Evolutionary conservation across 2,329 filamentous ascomycete species (phyloP).

Genomic region (Claviceps citrina): DNA sequence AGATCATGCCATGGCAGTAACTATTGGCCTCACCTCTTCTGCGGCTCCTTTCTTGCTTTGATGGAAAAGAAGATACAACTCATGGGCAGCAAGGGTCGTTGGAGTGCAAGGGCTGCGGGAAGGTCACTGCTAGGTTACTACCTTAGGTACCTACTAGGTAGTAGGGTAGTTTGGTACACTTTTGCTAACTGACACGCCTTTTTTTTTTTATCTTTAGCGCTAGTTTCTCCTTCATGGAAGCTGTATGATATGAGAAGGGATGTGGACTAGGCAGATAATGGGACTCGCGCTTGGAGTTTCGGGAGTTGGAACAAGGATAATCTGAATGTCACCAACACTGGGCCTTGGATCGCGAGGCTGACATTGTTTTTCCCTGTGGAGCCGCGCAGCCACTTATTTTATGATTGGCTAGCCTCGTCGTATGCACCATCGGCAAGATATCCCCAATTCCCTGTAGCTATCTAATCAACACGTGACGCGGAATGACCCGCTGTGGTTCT

Average conservation of each 20-base stretch:
- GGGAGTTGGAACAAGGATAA: neutral
- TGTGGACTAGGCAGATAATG: neutral
- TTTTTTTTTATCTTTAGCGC: neutral
- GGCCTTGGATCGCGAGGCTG: neutral
- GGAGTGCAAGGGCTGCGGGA: neutral
- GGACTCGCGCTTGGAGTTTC: neutral
- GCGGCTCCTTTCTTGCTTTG: too few relatives aligned
- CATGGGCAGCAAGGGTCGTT: too few relatives aligned
- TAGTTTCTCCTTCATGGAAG: neutral
- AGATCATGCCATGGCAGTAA: too few relatives aligned
- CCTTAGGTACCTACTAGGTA: too few relatives aligned
- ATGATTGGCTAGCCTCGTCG: slow-evolving; percentile 4
- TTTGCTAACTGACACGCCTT: too few relatives aligned
- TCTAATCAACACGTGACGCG: slow-evolving; percentile 22
- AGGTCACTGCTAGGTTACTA: too few relatives aligned
- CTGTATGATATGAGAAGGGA: neutral
- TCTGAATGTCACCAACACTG: neutral
- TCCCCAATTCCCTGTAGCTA: neutral
- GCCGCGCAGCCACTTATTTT: too few relatives aligned
- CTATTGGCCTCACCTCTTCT: too few relatives aligned
- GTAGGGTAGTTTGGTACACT: too few relatives aligned
- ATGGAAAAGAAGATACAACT: too few relatives aligned
- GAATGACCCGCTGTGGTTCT: slow-evolving; percentile 15
- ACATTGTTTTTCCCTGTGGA: neutral
- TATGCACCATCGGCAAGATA: too few relatives aligned